phyloP scores from a whole-genome alignment of 768 basidiomycete species.

The Psilocybe cyanescens region DNA sequence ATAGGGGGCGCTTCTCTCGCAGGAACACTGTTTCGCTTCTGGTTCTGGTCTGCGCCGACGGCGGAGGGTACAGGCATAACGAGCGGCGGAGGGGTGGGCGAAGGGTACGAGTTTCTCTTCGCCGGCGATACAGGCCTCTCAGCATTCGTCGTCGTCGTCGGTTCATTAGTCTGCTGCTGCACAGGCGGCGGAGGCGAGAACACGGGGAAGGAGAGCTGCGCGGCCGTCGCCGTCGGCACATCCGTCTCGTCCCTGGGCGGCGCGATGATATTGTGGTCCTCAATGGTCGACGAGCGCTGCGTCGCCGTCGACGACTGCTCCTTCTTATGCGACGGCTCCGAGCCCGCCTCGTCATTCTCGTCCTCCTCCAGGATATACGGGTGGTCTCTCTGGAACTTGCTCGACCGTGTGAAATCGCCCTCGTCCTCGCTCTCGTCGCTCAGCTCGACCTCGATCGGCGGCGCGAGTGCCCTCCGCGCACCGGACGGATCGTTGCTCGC shows the following conservation, averaged over 20 bases:
- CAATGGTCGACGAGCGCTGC: slow-evolving; percentile 12
- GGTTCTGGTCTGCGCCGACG: background rate
- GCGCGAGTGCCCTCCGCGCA: slow-evolving; percentile 18
- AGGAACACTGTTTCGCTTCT: slow-evolving; percentile 25
- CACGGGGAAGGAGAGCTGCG: slow-evolving; percentile 41
- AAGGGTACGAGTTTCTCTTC: slow-evolving; percentile 10
- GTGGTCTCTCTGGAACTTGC: slow-evolving; percentile 47
- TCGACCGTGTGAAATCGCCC: slow-evolving; percentile 36
- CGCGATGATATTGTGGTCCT: slow-evolving; percentile 25
- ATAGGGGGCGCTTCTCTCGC: slow-evolving; percentile 31
- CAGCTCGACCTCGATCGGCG: slow-evolving; percentile 31
- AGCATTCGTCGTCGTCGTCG: no score
- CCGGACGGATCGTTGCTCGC: slow-evolving; percentile 10
- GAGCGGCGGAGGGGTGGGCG: slow-evolving; percentile 22
- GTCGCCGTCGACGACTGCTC: slow-evolving; percentile 15
- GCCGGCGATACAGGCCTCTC: background rate
- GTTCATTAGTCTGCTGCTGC: background rate
- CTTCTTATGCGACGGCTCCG: slow-evolving; percentile 23
- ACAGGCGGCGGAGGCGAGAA: slow-evolving; percentile 24
- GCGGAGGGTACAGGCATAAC: background rate
- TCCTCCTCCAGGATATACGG: slow-evolving; percentile 75
- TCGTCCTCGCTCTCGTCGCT: slow-evolving; percentile 33
- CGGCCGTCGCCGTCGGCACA: slow-evolving; percentile 50
- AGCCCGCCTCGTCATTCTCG: slow-evolving; percentile 51
- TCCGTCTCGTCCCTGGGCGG: slow-evolving; percentile 34